Base-by-base conservation (phyloP, 2,329 filamentous ascomycete genomes). In the Penicillium hesseltinei region DNA sequence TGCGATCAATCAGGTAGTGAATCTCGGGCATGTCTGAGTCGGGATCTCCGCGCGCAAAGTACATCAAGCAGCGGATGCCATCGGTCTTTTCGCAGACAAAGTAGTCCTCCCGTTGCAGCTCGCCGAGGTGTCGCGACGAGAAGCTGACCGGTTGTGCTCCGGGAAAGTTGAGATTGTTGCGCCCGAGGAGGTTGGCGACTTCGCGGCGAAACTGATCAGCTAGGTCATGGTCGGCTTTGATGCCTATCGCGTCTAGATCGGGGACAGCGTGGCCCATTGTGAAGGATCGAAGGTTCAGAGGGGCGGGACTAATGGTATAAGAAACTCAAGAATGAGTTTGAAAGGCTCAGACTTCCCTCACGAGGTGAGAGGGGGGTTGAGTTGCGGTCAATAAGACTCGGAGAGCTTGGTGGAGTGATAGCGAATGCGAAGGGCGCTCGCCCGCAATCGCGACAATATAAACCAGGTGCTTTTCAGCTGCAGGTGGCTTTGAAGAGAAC, bases 71-170 rank as follows among this genome's bases (percentile, higher is more conserved):
- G 62, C 94, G 87, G 62, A 97, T 91, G 54, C 94, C 94, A 72
- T 99, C 94, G 1, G 93, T 96, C 79, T 99, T 99, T 77, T 99
- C 94, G 80, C 93, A 97, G 63, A 99, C 89, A 73, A 92, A 99
- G 79, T 97, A 99, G 76, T 97, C 94, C 70, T 89, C 82, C 57
- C 82, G 82, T 60, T 88, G 86, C 36, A 99, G 83, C 77, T 95
- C 92, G n/a, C 86, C 79, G 10, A 97, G 77, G 74, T 99, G 94
- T 66, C 85, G 82, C 57, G 88, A 82, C 54, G 90, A 82, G 73
- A 99, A 99, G 70, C 91, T 96, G 63, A 99, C 92, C 15, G 94
- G 94, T 75, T 99, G 94, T 51, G 94, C 93, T 69, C 86, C 94
- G 0, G 94, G 92, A 66, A 99, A 99, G 62, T 78, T 82, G 25